phyloP scores from a whole-genome alignment of 1,284 basidiomycete genomes.

The Spongiforma sp. region DNA sequence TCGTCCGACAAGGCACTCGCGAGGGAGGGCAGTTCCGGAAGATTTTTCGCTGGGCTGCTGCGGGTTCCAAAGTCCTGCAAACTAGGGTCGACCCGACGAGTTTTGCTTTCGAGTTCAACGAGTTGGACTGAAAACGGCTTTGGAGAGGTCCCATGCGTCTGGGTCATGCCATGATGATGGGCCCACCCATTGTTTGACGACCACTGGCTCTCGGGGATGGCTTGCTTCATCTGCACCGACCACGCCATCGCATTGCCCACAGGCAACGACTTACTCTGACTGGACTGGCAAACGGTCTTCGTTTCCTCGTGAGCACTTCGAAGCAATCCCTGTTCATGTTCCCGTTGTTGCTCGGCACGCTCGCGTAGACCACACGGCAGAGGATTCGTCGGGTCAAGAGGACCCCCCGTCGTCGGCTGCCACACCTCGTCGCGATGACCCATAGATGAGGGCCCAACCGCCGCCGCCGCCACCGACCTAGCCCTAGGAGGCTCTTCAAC shows the following conservation, averaged over 20 bases:
- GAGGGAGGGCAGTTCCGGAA: constrained; percentile 23
- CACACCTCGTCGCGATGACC: neutral
- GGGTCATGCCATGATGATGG: too few relatives aligned
- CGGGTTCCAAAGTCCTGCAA: neutral
- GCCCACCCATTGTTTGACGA: too few relatives aligned
- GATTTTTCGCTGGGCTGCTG: constrained; percentile 3
- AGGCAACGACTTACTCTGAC: constrained; percentile 3
- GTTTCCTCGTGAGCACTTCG: neutral
- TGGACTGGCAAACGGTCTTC: neutral
- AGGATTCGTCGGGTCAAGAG: constrained; percentile 11
- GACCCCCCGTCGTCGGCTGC: constrained; percentile 33
- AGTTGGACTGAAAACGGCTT: too few relatives aligned
- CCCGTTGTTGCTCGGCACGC: constrained; percentile 10
- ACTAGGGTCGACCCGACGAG: too few relatives aligned
- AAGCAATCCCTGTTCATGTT: constrained; percentile 3
- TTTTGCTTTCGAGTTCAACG: too few relatives aligned
- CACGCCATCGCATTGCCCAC: neutral
- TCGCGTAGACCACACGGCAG: neutral
- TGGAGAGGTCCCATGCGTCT: too few relatives aligned
- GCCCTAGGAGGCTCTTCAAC: too few relatives aligned
- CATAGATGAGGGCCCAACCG: neutral
- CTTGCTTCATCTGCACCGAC: neutral
- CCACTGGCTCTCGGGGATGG: too few relatives aligned
- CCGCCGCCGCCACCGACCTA: too few relatives aligned
- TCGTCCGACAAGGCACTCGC: constrained; percentile 23